phyloP scores from a whole-genome alignment of 1,284 basidiomycete genomes.

The Cryptococcus wingfieldii region DNA sequence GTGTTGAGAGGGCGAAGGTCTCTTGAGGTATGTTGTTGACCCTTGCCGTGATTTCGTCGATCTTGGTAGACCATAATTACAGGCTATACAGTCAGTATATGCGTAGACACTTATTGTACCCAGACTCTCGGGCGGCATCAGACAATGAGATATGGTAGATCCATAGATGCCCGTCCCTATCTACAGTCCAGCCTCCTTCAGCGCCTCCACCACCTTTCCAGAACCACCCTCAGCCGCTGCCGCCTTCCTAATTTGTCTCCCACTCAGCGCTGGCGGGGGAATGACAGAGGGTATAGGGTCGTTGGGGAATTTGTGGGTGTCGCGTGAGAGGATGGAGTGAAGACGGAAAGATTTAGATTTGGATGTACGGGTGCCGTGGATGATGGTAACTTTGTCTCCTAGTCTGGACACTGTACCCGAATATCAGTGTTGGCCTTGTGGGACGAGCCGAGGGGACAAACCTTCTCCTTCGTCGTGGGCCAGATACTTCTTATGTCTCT shows the following conservation, averaged over 20 bases:
- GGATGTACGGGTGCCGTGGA: slow-evolving; percentile 29
- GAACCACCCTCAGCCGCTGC: not conserved
- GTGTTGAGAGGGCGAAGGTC: too few species aligned
- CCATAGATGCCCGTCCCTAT: not conserved
- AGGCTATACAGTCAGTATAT: too few species aligned
- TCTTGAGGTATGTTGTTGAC: too few species aligned
- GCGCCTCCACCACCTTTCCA: not conserved
- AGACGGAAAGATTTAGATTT: slow-evolving; percentile 32
- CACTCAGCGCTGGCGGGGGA: slow-evolving; percentile 6
- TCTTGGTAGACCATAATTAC: too few species aligned
- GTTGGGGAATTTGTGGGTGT: slow-evolving; percentile 9
- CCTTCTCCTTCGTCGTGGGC: slow-evolving; percentile 40
- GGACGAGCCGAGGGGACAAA: slow-evolving; percentile 16
- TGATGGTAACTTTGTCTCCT: slow-evolving; percentile 38
- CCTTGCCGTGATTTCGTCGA: too few species aligned
- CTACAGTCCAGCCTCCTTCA: not conserved
- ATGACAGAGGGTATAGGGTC: slow-evolving; percentile 12
- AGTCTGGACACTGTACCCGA: slow-evolving; percentile 26
- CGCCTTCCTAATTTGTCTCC: slow-evolving; percentile 6
- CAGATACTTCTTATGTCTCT: slow-evolving; percentile 37
- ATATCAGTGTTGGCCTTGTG: not conserved
- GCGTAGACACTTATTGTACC: too few species aligned
- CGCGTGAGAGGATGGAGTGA: slow-evolving; percentile 14
- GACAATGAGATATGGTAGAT: too few species aligned
- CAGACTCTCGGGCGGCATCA: too few species aligned